These are phyloP conservation scores for Xylaria sp. DNA, from an alignment of 2,329 filamentous ascomycete genomes.

Conservation along the genomic window DNA sequence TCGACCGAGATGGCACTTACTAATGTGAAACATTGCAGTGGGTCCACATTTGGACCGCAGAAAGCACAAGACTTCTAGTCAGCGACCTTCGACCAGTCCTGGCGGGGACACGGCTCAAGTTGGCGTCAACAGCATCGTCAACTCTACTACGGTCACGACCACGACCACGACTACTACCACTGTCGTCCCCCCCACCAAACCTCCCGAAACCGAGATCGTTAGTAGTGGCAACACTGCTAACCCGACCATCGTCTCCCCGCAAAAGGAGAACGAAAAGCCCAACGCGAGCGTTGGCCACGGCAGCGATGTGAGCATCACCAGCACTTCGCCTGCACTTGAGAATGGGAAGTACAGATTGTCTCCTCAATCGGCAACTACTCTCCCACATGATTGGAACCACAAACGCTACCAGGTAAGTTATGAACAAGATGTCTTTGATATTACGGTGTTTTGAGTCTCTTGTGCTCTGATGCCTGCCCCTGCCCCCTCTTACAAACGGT, in stretches of 20 bases:
- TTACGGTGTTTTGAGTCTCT: background rate
- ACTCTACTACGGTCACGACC: background rate
- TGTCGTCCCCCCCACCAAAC: background rate
- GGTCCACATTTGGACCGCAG: slow-evolving; percentile 73
- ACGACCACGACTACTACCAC: background rate
- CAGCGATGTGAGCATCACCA: slow-evolving; percentile 39
- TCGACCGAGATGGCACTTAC: background rate
- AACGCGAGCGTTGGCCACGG: slow-evolving; percentile 41
- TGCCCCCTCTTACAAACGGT: background rate
- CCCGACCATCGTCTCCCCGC: background rate
- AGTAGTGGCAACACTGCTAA: slow-evolving; percentile 39
- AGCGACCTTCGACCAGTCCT: slow-evolving; percentile 68
- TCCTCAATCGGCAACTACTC: slow-evolving; percentile 61
- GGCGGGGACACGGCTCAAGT: background rate
- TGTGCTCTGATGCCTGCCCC: background rate
- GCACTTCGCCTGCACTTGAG: background rate
- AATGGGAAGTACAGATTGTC: background rate
- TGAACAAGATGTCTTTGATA: background rate
- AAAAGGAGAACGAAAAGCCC: slow-evolving; percentile 19
- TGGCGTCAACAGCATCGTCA: background rate
- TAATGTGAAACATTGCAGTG: slow-evolving; percentile 51
- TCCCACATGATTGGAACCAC: slow-evolving; percentile 66
- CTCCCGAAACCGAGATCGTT: slow-evolving; percentile 36
- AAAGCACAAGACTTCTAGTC: slow-evolving; percentile 69
- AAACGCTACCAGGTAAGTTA: slow-evolving; percentile 66